Evolutionary conservation across 208 protist species (phyloP).

Genomic region (Acanthamoeba quina): DNA sequence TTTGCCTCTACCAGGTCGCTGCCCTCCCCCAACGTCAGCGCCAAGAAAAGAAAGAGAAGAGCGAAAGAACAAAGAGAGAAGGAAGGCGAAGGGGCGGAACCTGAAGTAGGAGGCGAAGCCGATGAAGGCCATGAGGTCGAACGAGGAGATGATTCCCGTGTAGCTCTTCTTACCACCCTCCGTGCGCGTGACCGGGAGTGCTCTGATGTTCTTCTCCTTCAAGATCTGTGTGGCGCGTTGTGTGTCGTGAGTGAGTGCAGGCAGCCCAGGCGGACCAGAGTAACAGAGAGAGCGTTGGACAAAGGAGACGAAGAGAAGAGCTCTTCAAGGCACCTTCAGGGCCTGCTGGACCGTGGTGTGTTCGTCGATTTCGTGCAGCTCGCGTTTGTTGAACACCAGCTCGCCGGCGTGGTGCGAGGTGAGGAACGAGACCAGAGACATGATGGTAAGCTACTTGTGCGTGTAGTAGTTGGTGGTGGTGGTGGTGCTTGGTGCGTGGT

Average conservation of each 20-base stretch:
- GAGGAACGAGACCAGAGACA: constrained; percentile 17
- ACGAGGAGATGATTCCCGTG: constrained; percentile 35
- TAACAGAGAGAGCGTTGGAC: background rate
- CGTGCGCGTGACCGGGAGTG: background rate
- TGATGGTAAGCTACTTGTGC: background rate
- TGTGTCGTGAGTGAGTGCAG: background rate
- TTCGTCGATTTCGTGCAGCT: constrained; percentile 32
- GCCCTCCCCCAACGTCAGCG: background rate
- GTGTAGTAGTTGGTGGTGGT: background rate
- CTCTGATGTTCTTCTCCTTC: constrained; percentile 14
- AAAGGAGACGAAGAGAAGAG: background rate
- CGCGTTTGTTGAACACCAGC: constrained; percentile 35
- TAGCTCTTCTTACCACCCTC: constrained; percentile 1
- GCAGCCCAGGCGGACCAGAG: too few species aligned
- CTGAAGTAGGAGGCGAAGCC: constrained; percentile 45
- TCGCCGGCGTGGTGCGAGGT: constrained; percentile 42
- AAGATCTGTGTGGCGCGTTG: background rate
- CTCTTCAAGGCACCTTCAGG: constrained; percentile 7
- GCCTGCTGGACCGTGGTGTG: background rate
- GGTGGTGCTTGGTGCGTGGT: background rate
- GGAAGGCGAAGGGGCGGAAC: background rate
- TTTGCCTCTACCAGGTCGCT: constrained; percentile 25
- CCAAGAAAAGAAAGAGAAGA: background rate
- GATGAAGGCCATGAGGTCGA: constrained; percentile 43
- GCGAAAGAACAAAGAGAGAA: too few species aligned